These are phyloP conservation scores for Backusella parvicylindrica DNA, from an alignment of 192 early-diverging fungal species.

Conservation along the genomic window DNA sequence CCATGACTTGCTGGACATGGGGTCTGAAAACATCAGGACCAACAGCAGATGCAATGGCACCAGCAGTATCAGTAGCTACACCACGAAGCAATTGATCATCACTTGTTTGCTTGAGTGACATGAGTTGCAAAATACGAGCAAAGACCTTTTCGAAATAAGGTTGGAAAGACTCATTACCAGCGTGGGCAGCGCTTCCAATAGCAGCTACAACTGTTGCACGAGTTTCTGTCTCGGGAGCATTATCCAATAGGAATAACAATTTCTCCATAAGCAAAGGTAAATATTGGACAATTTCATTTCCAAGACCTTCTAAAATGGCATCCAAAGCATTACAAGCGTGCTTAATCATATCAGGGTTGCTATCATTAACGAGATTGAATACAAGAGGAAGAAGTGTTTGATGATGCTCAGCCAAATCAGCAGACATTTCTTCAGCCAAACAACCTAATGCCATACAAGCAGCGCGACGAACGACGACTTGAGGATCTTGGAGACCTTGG, in stretches of 20 bases:
- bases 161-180: conserved; percentile 64
- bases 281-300: conserved; percentile 74
- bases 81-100: conserved; percentile 83
- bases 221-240: conserved; percentile 56
- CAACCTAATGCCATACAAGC: conserved; percentile 82
- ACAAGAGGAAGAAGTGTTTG: conserved; percentile 79
- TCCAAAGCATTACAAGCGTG: conserved; percentile 83
- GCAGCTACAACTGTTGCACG: conserved; percentile 77
- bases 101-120: conserved; percentile 60
- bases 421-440: conserved; percentile 74
- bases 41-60: conserved; percentile 84
- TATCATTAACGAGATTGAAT: conserved; percentile 79
- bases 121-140: conserved; percentile 63
- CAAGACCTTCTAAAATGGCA: conserved; percentile 81
- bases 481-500: conserved; percentile 75
- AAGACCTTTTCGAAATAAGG: conserved; percentile 79
- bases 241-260: conserved; percentile 70
- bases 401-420: conserved; percentile 77
- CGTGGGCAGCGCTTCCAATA: conserved; percentile 90
- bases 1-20: conserved; percentile 70
- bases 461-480: conserved; percentile 73
- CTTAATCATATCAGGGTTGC: conserved; percentile 65
- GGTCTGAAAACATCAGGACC: conserved; percentile 81
- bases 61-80: conserved; percentile 81
- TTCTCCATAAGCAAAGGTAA: conserved; percentile 80